Evolutionary conservation across 306 rosid genomes (phyloP), one percentile per base, ranked within the genome.

Genomic region (Vigna trinervia): DNA sequence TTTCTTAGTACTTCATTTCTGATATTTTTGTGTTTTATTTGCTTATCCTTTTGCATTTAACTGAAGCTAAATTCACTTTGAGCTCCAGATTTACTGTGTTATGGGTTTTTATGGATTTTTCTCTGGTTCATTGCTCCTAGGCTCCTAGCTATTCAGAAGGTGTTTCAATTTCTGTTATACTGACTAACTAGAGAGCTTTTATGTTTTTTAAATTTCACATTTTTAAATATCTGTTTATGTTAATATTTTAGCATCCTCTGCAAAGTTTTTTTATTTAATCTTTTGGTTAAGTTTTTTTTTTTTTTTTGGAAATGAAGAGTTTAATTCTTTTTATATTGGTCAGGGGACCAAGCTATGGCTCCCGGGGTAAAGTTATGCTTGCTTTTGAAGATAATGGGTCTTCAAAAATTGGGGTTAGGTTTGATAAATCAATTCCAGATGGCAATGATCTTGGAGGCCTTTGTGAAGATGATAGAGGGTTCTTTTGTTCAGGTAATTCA

Each of bases 391-490:
- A 90, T 61, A 95, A 95, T 45, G 88, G 86, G 45, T 85, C 86
- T 57, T 89, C 99, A 14, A 96, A 96, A 89, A 85, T 96, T 85
- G 99, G 99, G 61, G 99, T 96, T 86, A 81, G 98, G 83, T 96
- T 96, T 86, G 99, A 96, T 62, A 91, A 93, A 81, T 84, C 97
- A 56, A 89, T 96, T 83, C 96, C 88, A 43, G 98, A 92, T 86
- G 99, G 99, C 45, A 96, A 89, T 79, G 89, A 96, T 86, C 97
- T 96, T 54, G 99, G 99, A 54, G 99, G 99, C 52, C 88, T 76
- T 74, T 96, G 99, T 50, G 98, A 96, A 83, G 90, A 84, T 34
- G 96, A 87, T 77, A 98, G 68, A 70, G 99, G 99, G 6, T 96
- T 92, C 89, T 96, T 96, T 75, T 96, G 98, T 84, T 83, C 94